Base-by-base conservation (phyloP, 176 grass and related monocot species). In the Miscanthus lutarioriparius region DNA sequence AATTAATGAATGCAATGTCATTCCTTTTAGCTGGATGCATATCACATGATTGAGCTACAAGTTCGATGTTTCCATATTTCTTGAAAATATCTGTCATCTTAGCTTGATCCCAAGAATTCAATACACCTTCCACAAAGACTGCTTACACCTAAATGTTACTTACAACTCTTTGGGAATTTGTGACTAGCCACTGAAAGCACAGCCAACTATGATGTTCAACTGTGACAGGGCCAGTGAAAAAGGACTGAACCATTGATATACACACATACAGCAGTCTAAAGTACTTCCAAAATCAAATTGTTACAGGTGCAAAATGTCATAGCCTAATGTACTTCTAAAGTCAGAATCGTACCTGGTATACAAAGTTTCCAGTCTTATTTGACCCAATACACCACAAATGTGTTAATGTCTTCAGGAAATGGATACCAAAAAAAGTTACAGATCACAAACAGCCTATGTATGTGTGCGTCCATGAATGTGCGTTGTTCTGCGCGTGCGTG, bases 1-100 rank as follows among this genome's bases (percentile, higher is more conserved):
- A 96, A 78, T 96, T 72, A 82, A 91, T 85, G 76, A 91, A 96
- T 47, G 88, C 88, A 92, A 87, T 87, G 38, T 87, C 90, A 72
- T 72, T 92, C 75, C 91, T 91, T 82, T 91, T 80, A 72, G 90
- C 65, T 77, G 83, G 76, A 4, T 30, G 77, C 44, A 91, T 77
- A 88, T 92, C 81, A 19, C 88, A 74, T 58, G 93, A 74, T 40
- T 91, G 90, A 70, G 87, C 84, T 67, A 92, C 58, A 40, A 79
- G 62, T 62, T 92, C 86, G 1, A 96, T 83, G 41, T 85, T 69
- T 70, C 91, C 93, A 75, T 91, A 91, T 40, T 85, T 92, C 44
- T 89, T 83, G 77, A 96, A 96, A 48, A 86, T 83, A 47, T 91
- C 74, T 66, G 76, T 88, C 77, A 91, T 25, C 73, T 92, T 82